phyloP scores from a whole-genome alignment of 306 rosid genomes.

The Cicer arietinum region DNA sequence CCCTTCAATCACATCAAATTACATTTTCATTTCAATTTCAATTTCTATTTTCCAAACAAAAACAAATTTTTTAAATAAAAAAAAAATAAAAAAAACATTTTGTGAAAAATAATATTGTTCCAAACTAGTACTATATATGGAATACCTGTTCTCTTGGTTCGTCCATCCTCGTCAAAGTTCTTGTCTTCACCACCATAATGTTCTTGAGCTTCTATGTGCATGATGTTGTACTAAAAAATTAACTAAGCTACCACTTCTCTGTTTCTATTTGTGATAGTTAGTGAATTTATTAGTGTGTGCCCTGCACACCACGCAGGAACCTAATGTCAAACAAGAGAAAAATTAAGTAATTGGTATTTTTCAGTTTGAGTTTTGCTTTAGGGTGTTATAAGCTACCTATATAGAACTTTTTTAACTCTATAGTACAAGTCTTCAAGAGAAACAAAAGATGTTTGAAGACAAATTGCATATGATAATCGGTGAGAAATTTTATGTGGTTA shows the following conservation, averaged over 20 bases:
- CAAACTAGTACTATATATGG: too few species aligned
- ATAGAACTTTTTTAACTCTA: slow-evolving; percentile 27
- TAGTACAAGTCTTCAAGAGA: neutral
- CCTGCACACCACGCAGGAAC: neutral
- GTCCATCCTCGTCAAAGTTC: slow-evolving; percentile 89
- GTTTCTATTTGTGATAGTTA: neutral
- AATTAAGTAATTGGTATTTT: slow-evolving; percentile 6
- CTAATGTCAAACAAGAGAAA: neutral
- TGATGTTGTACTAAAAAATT: slow-evolving; percentile 54
- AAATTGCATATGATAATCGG: neutral
- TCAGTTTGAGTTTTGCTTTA: slow-evolving; percentile 20
- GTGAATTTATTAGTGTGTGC: neutral
- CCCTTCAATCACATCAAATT: slow-evolving; percentile 51
- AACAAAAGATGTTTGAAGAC: slow-evolving; percentile 11
- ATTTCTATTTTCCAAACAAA: neutral
- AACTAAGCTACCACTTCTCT: slow-evolving; percentile 31
- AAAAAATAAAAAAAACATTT: neutral
- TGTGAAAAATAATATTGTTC: neutral
- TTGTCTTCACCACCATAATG: slow-evolving; percentile 51
- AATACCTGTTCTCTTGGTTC: slow-evolving; percentile 76
- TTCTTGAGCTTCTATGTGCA: slow-evolving; percentile 70
- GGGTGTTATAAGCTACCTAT: slow-evolving; percentile 10
- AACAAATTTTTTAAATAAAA: neutral
- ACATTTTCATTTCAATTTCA: too few species aligned
- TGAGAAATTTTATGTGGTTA: slow-evolving; percentile 30